Evolutionary conservation across 371 early-diverging fungal genomes (phyloP), one percentile per base, ranked within the genome.

Genomic region (Massospora cicadina): DNA sequence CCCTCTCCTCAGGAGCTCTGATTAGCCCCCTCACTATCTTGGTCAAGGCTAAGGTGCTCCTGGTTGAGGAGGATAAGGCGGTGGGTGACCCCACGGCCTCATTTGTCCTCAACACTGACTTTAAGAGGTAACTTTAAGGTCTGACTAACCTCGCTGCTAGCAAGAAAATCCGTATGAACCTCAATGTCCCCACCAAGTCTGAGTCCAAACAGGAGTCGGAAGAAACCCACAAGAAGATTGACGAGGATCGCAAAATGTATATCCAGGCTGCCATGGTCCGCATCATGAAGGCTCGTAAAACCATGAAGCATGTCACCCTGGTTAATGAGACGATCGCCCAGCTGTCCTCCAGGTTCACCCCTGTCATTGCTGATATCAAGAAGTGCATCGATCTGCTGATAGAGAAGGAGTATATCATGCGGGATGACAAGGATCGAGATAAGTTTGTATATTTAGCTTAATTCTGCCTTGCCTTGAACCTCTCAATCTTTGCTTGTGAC

Each of bases 201-300:
- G 96, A 96, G 71, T 84, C 85, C 67, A 91, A 93, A 75, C 78
- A 76, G 13, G 95, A 96, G 65, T 71, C 82, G 1, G 88, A 88
- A 29, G 93, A 92, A 29, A 91, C 92, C 21, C 88, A 91, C 75
- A 84, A 85, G 74, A 83, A 85, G 0, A 84, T 95, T 54, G 89
- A 87, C 66, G 87, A 89, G 66, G 94, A 93, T 69, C 86, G 95
- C 58, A 88, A 87, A 76, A 73, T 84, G 66, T 70, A 88, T 59
- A 93, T 96, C 75, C 93, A 96, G 85, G 96, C 95, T 10, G 95
- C 97, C 2, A 93, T 98, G 77, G 98, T 97, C 53, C 86, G 93
- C 21, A 85, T 92, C 66, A 91, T 91, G 97, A 98, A 98, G 81
- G 90, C 96, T 2, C 87, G 95, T 55, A 92, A 93, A 74, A 80